phyloP scores from a whole-genome alignment of 441 rosid genomes.

The Theobroma grandiflorum region DNA sequence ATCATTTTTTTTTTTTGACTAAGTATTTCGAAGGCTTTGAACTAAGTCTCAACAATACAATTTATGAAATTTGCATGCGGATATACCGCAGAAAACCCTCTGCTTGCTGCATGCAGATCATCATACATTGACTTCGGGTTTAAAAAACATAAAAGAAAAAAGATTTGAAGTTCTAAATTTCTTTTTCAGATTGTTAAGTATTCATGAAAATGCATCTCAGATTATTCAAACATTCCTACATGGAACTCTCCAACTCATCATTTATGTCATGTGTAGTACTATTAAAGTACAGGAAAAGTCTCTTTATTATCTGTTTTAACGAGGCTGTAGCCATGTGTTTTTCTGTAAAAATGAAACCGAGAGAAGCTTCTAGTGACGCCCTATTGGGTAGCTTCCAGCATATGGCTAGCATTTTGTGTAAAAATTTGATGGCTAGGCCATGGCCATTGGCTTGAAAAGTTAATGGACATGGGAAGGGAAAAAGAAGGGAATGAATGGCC shows the following conservation, averaged over 20 bases:
- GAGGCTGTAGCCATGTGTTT: constrained; percentile 10
- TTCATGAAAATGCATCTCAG: background rate
- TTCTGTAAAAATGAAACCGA: background rate
- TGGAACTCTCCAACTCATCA: background rate
- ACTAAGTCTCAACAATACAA: background rate
- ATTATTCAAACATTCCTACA: background rate
- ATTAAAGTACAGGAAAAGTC: background rate
- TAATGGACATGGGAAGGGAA: background rate
- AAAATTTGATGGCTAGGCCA: background rate
- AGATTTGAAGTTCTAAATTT: no score
- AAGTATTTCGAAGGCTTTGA: background rate
- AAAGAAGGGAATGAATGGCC: background rate
- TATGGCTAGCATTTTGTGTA: background rate
- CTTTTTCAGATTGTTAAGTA: no score
- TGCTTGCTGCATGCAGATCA: background rate
- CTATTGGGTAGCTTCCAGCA: constrained; percentile 19
- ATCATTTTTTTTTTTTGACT: background rate
- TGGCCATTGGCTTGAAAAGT: background rate
- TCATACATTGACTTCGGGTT: background rate
- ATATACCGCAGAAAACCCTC: background rate
- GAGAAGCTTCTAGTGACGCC: constrained; percentile 21
- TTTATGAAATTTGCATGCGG: background rate
- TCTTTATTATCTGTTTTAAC: background rate
- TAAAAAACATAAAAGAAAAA: no score
- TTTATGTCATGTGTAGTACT: background rate